Evolutionary conservation across 345 rosid species (phyloP).

Genomic region (Eucalyptus tenuipes): DNA sequence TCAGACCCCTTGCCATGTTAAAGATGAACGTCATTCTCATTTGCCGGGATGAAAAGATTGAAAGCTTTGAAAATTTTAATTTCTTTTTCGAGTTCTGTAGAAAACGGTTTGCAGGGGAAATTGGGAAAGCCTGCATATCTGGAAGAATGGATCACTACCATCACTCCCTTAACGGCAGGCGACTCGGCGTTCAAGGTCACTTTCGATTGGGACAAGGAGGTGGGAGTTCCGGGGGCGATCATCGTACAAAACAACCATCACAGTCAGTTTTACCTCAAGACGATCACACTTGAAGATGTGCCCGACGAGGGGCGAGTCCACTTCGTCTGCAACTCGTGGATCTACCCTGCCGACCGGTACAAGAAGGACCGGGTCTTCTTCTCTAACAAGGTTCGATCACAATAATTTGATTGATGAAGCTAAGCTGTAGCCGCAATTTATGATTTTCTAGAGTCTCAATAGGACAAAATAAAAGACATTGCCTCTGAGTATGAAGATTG

Average conservation of each 20-base stretch:
- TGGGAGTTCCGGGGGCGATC: conserved; percentile 26
- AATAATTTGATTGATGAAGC: not conserved
- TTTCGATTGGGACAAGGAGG: conserved; percentile 21
- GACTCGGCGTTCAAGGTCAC: conserved; percentile 16
- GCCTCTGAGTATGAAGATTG: not conserved
- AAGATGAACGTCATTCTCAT: not conserved
- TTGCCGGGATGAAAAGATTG: not conserved
- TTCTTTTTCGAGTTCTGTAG: not conserved
- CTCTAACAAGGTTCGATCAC: not conserved
- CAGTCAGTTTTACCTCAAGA: conserved; percentile 26
- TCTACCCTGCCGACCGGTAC: conserved; percentile 19
- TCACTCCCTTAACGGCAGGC: not conserved
- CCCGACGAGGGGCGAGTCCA: conserved; percentile 24
- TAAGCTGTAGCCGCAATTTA: not conserved
- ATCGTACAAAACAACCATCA: conserved; percentile 20
- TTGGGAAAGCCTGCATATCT: conserved; percentile 16
- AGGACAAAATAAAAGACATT: not conserved
- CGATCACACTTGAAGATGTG: conserved; percentile 21
- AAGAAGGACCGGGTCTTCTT: conserved; percentile 6
- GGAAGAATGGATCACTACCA: conserved; percentile 14
- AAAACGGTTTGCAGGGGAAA: conserved; percentile 14
- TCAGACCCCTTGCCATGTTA: not conserved
- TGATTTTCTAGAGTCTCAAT: not conserved
- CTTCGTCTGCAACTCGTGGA: conserved; percentile 43
- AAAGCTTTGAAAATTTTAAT: not conserved